Percentiles rank a stretch among this genome's conserved stretches.
Evolutionary conservation across 805 yeast genomes (phyloP).

Genomic region (Nakazawaea wyomingensis): DNA sequence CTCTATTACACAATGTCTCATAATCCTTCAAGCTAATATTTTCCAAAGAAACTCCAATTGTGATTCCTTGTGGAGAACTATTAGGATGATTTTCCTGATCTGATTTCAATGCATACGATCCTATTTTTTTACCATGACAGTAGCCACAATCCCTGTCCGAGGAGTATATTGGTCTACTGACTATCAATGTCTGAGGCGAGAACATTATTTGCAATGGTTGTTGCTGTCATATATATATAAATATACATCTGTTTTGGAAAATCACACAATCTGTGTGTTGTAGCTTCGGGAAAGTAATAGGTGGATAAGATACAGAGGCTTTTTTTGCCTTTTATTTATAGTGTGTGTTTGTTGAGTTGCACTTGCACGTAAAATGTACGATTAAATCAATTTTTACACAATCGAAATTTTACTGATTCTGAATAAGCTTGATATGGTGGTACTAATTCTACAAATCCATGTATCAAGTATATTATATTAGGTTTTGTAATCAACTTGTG

Average conservation of each 20-base stretch:
- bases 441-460: background rate
- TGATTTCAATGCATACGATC: conserved; percentile 34
- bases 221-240: too few species aligned
- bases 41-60: conserved; percentile 36
- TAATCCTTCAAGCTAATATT: conserved; percentile 49
- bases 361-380: too few species aligned
- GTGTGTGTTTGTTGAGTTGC: too few species aligned
- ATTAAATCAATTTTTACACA: too few species aligned
- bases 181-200: conserved; percentile 25
- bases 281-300: too few species aligned
- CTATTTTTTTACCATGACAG: conserved; percentile 47
- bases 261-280: too few species aligned
- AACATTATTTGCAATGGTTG: conserved; percentile 1
- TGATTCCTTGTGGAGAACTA: conserved; percentile 18
- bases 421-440: background rate
- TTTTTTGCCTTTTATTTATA: too few species aligned
- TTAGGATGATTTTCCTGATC: conserved; percentile 13
- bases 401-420: background rate
- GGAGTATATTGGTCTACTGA: conserved; percentile 41
- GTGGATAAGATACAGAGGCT: too few species aligned
- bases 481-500: conserved; percentile 1
- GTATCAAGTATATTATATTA: conserved; percentile 6
- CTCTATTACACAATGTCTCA: conserved; percentile 62
- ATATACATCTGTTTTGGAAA: too few species aligned
- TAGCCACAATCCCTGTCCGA: conserved; percentile 61